phyloP scores from a whole-genome alignment of 2,329 filamentous ascomycete species.

The Zymoseptoria pseudotritici region DNA sequence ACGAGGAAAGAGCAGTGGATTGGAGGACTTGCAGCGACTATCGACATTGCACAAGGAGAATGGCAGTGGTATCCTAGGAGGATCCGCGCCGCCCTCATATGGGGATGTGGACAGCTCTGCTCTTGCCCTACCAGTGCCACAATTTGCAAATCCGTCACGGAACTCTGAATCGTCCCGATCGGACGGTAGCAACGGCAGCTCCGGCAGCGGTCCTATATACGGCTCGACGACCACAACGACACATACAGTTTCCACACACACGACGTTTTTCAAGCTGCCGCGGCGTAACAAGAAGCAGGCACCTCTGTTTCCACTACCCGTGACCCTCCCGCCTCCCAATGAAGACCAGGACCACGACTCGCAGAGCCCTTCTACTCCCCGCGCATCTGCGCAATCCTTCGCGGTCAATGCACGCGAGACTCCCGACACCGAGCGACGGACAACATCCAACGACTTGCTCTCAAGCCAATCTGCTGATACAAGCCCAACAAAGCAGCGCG shows the following conservation, averaged over 20 bases:
- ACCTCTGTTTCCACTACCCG: slow-evolving; percentile 81
- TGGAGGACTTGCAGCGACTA: slow-evolving; percentile 45
- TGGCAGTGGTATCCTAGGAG: slow-evolving; percentile 20
- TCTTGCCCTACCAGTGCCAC: slow-evolving; percentile 54
- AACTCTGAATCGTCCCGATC: slow-evolving; percentile 84
- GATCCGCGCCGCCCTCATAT: slow-evolving; percentile 47
- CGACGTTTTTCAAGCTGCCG: slow-evolving; percentile 73
- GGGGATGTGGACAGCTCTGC: slow-evolving; percentile 55
- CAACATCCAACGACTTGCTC: slow-evolving; percentile 7
- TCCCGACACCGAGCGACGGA: slow-evolving; percentile 13
- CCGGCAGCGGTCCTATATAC: slow-evolving; percentile 51
- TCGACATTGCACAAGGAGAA: slow-evolving; percentile 46
- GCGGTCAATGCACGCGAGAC: slow-evolving; percentile 15
- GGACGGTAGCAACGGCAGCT: slow-evolving; percentile 56
- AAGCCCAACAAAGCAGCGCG: slow-evolving; percentile 18
- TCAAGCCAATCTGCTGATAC: slow-evolving; percentile 24
- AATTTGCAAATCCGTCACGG: slow-evolving; percentile 32
- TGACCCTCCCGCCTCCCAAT: slow-evolving; percentile 54
- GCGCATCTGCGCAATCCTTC: slow-evolving; percentile 28
- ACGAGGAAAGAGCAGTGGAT: slow-evolving; percentile 25
- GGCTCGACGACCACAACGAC: slow-evolving; percentile 53
- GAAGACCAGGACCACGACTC: slow-evolving; percentile 35
- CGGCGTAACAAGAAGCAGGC: slow-evolving; percentile 68
- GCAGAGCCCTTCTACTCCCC: slow-evolving; percentile 29
- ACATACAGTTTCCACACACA: slow-evolving; percentile 52